Evolutionary conservation across 192 early-diverging fungal species (phyloP).

Genomic region (Glomus cerebriforme): DNA sequence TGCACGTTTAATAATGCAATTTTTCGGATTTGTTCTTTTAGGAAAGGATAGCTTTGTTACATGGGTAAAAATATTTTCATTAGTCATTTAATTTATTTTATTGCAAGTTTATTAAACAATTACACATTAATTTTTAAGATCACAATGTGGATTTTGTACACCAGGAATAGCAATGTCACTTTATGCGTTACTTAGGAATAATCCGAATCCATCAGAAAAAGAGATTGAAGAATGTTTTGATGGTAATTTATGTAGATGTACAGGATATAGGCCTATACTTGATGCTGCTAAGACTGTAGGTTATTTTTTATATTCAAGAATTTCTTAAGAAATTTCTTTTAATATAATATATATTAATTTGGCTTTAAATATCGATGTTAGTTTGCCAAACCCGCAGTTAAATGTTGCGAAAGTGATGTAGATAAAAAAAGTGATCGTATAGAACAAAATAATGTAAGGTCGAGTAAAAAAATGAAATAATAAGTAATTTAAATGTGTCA

Average conservation of each 20-base stretch:
- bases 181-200: conserved; percentile 76
- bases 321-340: neutral
- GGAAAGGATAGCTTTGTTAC: conserved; percentile 31
- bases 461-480: conserved; percentile 38
- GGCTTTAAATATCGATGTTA: conserved; percentile 32
- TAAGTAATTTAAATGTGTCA: neutral
- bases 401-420: conserved; percentile 43
- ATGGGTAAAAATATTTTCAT: conserved; percentile 21
- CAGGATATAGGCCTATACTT: conserved; percentile 85
- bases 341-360: neutral
- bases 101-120: too few relatives aligned
- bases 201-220: conserved; percentile 61
- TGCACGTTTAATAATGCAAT: neutral
- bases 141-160: conserved; percentile 92
- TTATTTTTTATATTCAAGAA: conserved; percentile 10
- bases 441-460: neutral
- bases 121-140: conserved; percentile 34
- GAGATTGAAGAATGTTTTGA: conserved; percentile 87
- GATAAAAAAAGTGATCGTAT: neutral
- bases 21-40: neutral
- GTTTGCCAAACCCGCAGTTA: conserved; percentile 46
- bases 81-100: too few relatives aligned
- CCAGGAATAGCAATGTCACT: conserved; percentile 90
- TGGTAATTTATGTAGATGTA: conserved; percentile 87
- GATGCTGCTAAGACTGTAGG: conserved; percentile 75